Evolutionary conservation across 2,329 filamentous ascomycete species (phyloP), one percentile per base, ranked within the genome.

Genomic region (Ophiosphaerella herpotricha): DNA sequence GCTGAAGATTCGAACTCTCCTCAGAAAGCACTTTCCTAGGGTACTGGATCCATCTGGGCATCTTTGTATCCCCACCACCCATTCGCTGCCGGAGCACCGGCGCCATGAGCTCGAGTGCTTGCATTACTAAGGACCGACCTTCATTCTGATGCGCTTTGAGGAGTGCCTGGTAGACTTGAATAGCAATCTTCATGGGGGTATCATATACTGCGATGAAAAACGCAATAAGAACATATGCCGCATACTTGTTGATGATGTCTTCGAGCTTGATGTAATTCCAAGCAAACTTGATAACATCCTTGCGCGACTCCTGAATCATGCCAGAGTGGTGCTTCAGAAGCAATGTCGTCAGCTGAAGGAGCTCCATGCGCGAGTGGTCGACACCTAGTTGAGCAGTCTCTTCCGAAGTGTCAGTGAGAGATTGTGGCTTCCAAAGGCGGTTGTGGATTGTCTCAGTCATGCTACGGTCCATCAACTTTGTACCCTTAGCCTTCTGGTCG

Each of bases 191-290:
- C 11, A 90, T 83, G 0, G 94, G 95, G 0, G 94, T 97, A 63
- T 99, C 95, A 68, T 96, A 99, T 57, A 95, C 89, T 0, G 91
- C 90, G 63, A 99, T 97, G 77, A 99, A 99, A 74, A 97, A 99
- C 2, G 90, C 91, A 54, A 99, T 95, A 5, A 99, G 85, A 5
- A 97, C 93, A 65, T 99, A 99, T 2, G 94, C 92, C 0, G 93
- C 94, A 71, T 97, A 94, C 74, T 99, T 99, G 79, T 97, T 99
- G 78, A 99, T 96, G 49, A 96, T 90, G 72, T 99, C 94, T 67
- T 99, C 95, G n/a, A 99, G 83, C 55, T 69, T 68, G 64, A 99
- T 99, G 69, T 96, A 97, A 14, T 92, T 96, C 94, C 94, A 99
- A 3, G 91, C 92, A 74, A 97, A 99, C 75, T 97, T 97, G 68